phyloP scores from a whole-genome alignment of 2,329 filamentous ascomycete genomes.

The Fusarium sp. region DNA sequence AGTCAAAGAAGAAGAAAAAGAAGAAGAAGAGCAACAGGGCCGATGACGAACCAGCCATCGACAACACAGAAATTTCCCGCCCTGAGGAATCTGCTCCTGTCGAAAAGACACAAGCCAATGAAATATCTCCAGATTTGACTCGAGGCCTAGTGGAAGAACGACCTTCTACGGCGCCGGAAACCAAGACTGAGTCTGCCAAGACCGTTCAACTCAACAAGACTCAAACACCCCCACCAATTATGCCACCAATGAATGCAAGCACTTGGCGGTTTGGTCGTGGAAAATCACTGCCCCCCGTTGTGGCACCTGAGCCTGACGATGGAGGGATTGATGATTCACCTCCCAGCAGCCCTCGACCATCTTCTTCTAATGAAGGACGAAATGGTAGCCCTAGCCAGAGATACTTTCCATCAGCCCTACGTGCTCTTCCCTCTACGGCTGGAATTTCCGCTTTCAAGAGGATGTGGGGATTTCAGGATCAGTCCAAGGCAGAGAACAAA shows the following conservation, averaged over 20 bases:
- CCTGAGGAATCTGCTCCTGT: constrained; percentile 10
- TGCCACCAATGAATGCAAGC: constrained; percentile 2
- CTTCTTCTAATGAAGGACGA: constrained; percentile 20
- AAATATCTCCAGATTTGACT: background rate
- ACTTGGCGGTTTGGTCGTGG: constrained; percentile 11
- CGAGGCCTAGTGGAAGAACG: constrained; percentile 5
- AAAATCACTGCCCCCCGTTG: constrained; percentile 2
- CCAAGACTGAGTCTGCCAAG: constrained; percentile 4
- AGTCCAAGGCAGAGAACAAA: constrained; percentile 12
- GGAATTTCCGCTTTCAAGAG: constrained; percentile 39
- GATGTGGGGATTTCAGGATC: constrained; percentile 41
- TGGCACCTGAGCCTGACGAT: constrained; percentile 18
- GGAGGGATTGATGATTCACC: constrained; percentile 10
- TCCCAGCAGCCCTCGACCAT: constrained; percentile 6
- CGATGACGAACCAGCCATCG: constrained; percentile 24
- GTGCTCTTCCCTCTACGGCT: constrained; percentile 35
- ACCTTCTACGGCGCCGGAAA: background rate
- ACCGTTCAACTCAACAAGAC: background rate
- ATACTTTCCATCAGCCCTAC: constrained; percentile 44
- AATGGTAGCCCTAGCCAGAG: constrained; percentile 29
- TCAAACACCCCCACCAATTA: background rate
- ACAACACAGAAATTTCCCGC: constrained; percentile 17
- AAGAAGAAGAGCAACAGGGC: constrained; percentile 46
- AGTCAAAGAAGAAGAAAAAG: constrained; percentile 50
- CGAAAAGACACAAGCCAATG: constrained; percentile 9